These are phyloP conservation scores for Aspergillus ruber DNA, from an alignment of 2,329 filamentous ascomycete species.

Conservation along the genomic window DNA sequence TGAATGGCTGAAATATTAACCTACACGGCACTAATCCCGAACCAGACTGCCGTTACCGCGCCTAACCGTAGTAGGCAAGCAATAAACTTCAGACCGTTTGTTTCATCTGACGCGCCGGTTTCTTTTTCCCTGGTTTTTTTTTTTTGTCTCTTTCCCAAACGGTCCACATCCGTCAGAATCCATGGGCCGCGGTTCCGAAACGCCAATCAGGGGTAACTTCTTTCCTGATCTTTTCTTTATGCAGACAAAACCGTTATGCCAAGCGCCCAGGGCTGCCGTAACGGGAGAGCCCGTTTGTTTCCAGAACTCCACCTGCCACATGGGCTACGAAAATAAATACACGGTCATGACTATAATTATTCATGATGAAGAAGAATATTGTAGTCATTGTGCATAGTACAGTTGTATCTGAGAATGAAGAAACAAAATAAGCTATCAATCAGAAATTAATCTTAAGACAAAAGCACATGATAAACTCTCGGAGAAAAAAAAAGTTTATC, in stretches of 20 bases:
- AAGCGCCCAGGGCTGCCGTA: slow-evolving; percentile 17
- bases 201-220: no score
- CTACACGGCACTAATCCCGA: background rate
- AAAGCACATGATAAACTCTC: background rate
- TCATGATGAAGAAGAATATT: background rate
- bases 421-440: background rate
- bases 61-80: background rate
- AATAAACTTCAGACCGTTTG: background rate
- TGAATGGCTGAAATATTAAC: background rate
- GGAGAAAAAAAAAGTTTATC: slow-evolving; percentile 1
- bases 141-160: background rate
- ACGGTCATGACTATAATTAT: background rate
- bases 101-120: background rate
- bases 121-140: background rate
- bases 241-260: slow-evolving; percentile 27
- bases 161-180: background rate
- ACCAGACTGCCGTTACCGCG: background rate
- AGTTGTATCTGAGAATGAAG: background rate
- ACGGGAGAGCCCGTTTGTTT: slow-evolving; percentile 25
- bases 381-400: background rate
- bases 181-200: background rate
- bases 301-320: slow-evolving; percentile 25
- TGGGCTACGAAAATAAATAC: slow-evolving; percentile 13
- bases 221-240: slow-evolving; percentile 9
- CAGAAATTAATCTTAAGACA: background rate